Conservation (phyloP, 768 basidiomycete genomes). For the Lentinula boryana region DNA sequence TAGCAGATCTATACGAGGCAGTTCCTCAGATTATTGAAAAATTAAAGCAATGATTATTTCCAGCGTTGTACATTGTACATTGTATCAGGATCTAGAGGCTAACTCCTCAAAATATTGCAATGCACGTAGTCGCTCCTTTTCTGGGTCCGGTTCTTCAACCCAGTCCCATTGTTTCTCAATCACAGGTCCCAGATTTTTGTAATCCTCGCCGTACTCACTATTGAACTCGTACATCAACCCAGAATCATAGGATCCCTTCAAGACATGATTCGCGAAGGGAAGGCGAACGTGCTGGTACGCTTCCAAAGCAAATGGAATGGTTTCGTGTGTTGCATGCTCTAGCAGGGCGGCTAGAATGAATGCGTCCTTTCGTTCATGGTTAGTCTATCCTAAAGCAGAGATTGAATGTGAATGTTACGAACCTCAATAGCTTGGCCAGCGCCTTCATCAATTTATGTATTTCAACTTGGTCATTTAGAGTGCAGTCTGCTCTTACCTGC, state of each 20-base stretch:
- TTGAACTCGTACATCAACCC: slow-evolving; percentile 32
- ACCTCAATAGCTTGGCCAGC: slow-evolving; percentile 26
- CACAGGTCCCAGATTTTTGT: slow-evolving; percentile 28
- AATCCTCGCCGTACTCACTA: slow-evolving; percentile 27
- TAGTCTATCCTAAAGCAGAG: background rate
- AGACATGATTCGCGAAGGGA: slow-evolving; percentile 27
- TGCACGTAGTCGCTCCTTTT: slow-evolving; percentile 22
- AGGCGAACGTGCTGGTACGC: slow-evolving; percentile 28
- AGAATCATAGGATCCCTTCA: slow-evolving; percentile 24
- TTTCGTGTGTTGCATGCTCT: slow-evolving; percentile 11
- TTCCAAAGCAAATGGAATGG: slow-evolving; percentile 18
- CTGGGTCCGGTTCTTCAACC: slow-evolving; percentile 28
- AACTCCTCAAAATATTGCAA: slow-evolving; percentile 3
- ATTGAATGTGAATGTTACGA: slow-evolving; percentile 8
- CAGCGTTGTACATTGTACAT: background rate
- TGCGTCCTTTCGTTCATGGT: slow-evolving; percentile 16
- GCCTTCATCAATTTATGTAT: slow-evolving; percentile 11
- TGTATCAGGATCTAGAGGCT: background rate
- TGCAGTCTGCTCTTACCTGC: background rate
- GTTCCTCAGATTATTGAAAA: slow-evolving; percentile 91
- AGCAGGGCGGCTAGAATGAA: slow-evolving; percentile 18
- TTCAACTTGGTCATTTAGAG: background rate
- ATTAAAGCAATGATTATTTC: slow-evolving; percentile 45
- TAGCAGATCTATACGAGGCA: slow-evolving; percentile 87
- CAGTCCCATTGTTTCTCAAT: slow-evolving; percentile 39